Evolutionary conservation across 1,139 yeast species (phyloP), one percentile per base, ranked within the genome.

Genomic region (Zhuliangozyma blackwelliae): DNA sequence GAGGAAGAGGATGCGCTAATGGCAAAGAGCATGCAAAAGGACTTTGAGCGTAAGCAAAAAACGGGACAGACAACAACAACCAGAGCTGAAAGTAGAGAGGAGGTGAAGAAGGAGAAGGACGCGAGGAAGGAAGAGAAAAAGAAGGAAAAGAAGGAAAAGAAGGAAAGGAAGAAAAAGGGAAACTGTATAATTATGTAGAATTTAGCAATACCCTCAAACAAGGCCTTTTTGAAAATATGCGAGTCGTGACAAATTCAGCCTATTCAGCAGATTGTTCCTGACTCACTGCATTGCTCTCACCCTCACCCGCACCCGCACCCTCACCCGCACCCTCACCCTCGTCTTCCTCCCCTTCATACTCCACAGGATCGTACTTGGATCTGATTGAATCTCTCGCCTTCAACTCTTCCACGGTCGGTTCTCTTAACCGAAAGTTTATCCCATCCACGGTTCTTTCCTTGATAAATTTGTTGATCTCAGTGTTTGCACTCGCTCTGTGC

Each of bases 311-410:
- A 48, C 50, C 3, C 47, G 55, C 16, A 51, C 60, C 21, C 5
- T 2, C 23, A 22, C 5, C 23, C 23, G 3, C 37, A 10, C 7
- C 28, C 11, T 31, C 30, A 7, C 13, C 37, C 6, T 29, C 74
- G 28, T 65, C 75, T 28, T 72, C 79, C 39, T 72, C 73, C n/a
- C 65, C 74, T 51, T 72, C 77, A 46, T 73, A 78, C 49, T 78
- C 82, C 72, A 85, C 82, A 35, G 95, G 92, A 62, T 86, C 95
- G 52, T 66, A 86, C 45, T 71, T 77, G 31, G 85, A 77, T 62
- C 95, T 74, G 28, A 70, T 58, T 40, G 71, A 72, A 57, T 87
- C 95, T 69, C 90, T 75, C 39, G 64, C 68, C 47, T 77, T 76
- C 48, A 80, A 68, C 57, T 87, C 95, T 35, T 70, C 72, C 5